A percentile compares a stretch with the other conserved stretches of the same genome.
Conservation (phyloP, 73 alveolate species). For the Paramecium sexaurelia region DNA sequence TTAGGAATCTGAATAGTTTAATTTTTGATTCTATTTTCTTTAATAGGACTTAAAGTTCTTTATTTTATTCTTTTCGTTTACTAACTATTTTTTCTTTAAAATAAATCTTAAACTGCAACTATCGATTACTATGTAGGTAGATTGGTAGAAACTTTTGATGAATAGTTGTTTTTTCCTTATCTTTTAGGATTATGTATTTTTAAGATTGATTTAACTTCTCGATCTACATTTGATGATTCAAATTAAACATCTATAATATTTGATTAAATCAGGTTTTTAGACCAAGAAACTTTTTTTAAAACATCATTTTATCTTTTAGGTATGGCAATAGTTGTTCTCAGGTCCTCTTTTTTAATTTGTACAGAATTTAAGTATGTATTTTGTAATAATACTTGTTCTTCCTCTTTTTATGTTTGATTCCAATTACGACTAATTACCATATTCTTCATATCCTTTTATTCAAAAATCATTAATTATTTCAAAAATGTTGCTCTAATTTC, state of each 20-base stretch:
- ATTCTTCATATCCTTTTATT: neutral
- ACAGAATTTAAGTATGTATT: neutral
- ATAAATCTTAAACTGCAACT: neutral
- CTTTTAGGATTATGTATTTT: neutral
- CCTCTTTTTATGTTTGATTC: neutral
- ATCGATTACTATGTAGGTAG: neutral
- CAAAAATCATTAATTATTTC: neutral
- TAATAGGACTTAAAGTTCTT: neutral
- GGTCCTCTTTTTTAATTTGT: neutral
- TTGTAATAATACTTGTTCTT: neutral
- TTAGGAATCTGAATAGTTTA: neutral
- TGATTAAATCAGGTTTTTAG: neutral
- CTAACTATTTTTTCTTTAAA: neutral
- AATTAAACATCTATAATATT: neutral
- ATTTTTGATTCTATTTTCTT: neutral
- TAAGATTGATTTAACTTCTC: neutral
- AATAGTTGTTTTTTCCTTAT: neutral
- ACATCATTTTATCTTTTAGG: no score
- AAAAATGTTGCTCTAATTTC: slow-evolving; percentile 19
- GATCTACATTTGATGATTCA: neutral
- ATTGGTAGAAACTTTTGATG: neutral
- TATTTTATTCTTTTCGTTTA: neutral
- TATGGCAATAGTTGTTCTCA: no score
- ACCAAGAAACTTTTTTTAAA: neutral
- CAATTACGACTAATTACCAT: neutral